These are phyloP conservation scores for Vararia minispora DNA, from an alignment of 768 basidiomycete species.

Conservation along the genomic window DNA sequence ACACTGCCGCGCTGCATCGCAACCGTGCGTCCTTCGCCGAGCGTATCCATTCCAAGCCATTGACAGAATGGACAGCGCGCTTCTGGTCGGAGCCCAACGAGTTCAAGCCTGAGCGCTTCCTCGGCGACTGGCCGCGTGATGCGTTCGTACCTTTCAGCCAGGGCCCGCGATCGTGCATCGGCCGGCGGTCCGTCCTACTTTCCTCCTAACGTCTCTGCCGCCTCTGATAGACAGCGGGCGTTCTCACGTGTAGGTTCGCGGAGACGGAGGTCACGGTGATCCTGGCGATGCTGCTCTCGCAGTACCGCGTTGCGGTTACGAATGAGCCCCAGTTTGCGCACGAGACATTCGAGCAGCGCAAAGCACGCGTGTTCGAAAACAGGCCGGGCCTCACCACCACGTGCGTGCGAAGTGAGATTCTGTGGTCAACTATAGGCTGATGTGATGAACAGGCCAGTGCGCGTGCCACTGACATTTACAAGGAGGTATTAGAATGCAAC, in stretches of 20 bases:
- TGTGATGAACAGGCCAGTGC: no score
- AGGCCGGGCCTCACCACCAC: background rate
- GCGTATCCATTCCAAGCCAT: no score
- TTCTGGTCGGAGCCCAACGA: constrained; percentile 43
- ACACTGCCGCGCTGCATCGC: background rate
- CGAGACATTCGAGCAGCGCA: constrained; percentile 34
- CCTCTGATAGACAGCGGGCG: no score
- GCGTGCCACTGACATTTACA: no score
- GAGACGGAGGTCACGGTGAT: constrained; percentile 38
- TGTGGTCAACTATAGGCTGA: no score
- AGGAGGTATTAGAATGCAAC: no score
- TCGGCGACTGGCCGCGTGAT: constrained; percentile 21
- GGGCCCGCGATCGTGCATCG: constrained; percentile 15
- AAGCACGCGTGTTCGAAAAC: constrained; percentile 12
- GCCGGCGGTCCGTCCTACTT: constrained; percentile 8
- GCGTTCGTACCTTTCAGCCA: constrained; percentile 23
- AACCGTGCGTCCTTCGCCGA: background rate
- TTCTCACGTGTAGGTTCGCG: constrained; percentile 31
- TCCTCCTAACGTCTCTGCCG: no score
- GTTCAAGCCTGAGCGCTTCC: constrained; percentile 30
- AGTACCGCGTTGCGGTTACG: constrained; percentile 35
- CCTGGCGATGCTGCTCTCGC: constrained; percentile 32
- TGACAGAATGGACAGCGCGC: constrained; percentile 29
- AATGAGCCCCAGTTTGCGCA: constrained; percentile 35
- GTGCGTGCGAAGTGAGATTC: no score